Evolutionary conservation across 331 rosid genomes (phyloP), one percentile per base, ranked within the genome.

Genomic region (Quercus phellos): DNA sequence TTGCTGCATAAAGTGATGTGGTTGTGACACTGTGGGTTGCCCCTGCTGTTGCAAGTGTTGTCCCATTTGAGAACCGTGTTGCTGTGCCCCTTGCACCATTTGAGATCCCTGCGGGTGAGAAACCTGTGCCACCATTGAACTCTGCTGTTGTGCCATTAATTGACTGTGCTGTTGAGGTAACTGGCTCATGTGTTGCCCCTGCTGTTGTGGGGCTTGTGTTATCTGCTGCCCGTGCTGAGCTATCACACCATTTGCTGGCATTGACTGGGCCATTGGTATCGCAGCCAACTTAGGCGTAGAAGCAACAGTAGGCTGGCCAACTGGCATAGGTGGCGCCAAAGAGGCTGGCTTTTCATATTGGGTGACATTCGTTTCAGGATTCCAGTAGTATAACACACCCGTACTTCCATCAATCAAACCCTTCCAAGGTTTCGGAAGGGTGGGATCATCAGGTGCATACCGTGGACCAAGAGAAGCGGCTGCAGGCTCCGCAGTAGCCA

Each of bases 391-490:
- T 13, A 89, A 83, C 32, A 89, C 1, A 66, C 97, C 96, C 1
- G 97, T 87, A 75, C 90, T 88, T 51, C 98, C 99, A 80, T 95
- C 99, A 82, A 95, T 91, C 88, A 95, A 81, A 30, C 98, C 99
- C 84, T 89, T 93, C 99, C 99, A 95, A 0, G 98, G 99, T 19
- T 76, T 72, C 2, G 99, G 99, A 74, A 95, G 96, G 6, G 96
- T 85, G 4, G 97, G 99, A 78, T 95, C 98, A 5, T 93, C 97
- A 0, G 99, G 99, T 10, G 99, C 99, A 84, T 91, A 95, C 17
- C 98, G 84, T 0, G 99, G 99, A 74, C 97, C 98, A 55, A 79
- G 82, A 16, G 86, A 79, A 55, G 92, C 79, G 29, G 86, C 26
- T 64, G 90, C 88, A 26, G 91, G 81, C 83, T 94, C 99, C 16